Evolutionary conservation across 352 stramenopile genomes (phyloP), one percentile per base, ranked within the genome.

Genomic region (Phytophthora pisi): DNA sequence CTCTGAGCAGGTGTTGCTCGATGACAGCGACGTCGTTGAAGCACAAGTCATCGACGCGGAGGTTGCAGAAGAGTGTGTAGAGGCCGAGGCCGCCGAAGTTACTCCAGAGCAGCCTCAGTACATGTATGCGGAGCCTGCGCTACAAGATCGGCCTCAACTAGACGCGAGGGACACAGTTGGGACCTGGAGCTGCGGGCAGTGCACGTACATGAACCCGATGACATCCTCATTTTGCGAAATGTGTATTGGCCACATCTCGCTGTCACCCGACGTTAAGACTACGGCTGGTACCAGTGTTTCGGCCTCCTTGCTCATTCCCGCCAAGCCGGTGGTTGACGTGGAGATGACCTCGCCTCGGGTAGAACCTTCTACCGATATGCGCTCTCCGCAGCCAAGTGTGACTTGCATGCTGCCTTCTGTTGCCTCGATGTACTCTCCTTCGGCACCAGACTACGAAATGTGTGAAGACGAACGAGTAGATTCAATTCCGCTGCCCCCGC

Each of bases 141-240:
- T 2, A 9, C 30, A 34, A 30, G 38, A 51, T n/a, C 23, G 26
- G 18, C 50, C 58, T 5, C 51, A 71, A 55, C 24, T 11, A 36
- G 45, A 71, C n/a, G 5, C 23, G 16, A 57, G 2, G 3, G 45
- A 51, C 13, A 47, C 54, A 40, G 36, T 26, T 61, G 51, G 54
- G n/a, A 70, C 50, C n/a, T 89, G 80, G 80, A 81, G 65, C 38
- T 89, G 78, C 49, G 68, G 75, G 1, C 80, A 86, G 57, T 89
- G 82, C 63, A 89, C 82, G 5, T 91, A 72, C 55, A 36, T 78
- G 11, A 91, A 91, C 51, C 31, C 75, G n/a, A 75, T 87, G 52
- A 75, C 66, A 26, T 72, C 76, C n/a, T 77, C 81, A 2, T 91
- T 89, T 65, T 91, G 82, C 13, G 79, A 84, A 24, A 78, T 91